phyloP scores from a whole-genome alignment of 2,329 filamentous ascomycete genomes.

The Beauveria varroae region DNA sequence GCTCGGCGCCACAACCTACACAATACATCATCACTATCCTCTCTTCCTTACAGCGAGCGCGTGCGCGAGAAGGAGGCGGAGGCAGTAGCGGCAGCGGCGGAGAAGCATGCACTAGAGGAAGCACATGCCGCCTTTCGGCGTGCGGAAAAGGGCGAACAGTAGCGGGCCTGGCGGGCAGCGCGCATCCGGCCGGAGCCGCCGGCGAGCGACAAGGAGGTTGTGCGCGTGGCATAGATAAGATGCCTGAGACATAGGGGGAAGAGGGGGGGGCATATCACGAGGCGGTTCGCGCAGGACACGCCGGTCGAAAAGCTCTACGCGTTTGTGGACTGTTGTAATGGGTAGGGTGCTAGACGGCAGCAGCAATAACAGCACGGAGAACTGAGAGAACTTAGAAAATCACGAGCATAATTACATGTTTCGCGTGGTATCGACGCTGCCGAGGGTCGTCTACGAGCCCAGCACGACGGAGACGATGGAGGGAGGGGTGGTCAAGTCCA shows the following conservation, averaged over 20 bases:
- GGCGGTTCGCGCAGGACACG: conserved; percentile 63
- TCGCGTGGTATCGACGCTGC: conserved; percentile 76
- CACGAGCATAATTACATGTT: conserved; percentile 81
- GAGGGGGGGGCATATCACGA: conserved; percentile 62
- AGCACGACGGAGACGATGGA: conserved; percentile 58
- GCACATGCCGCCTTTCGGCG: conserved; percentile 52
- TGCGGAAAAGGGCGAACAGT: conserved; percentile 48
- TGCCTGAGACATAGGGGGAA: conserved; percentile 52
- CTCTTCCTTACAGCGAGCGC: conserved; percentile 50
- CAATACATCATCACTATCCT: too few relatives aligned
- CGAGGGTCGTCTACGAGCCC: conserved; percentile 70
- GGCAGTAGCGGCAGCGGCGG: conserved; percentile 58
- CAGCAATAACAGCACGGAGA: conserved; percentile 20
- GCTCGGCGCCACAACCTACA: too few relatives aligned
- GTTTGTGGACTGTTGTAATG: conserved; percentile 80
- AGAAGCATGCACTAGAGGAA: conserved; percentile 51
- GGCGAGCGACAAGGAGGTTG: conserved; percentile 54
- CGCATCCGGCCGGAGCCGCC: conserved; percentile 62
- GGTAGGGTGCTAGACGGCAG: conserved; percentile 42
- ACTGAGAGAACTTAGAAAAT: conserved; percentile 62
- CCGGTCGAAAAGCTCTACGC: conserved; percentile 86
- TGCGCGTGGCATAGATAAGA: conserved; percentile 59
- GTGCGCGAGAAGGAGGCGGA: conserved; percentile 73
- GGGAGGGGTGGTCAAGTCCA: conserved; percentile 16
- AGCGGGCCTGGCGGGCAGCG: conserved; percentile 71